Conservation (phyloP, 306 rosid genomes). For the Mucuna pruriens region DNA sequence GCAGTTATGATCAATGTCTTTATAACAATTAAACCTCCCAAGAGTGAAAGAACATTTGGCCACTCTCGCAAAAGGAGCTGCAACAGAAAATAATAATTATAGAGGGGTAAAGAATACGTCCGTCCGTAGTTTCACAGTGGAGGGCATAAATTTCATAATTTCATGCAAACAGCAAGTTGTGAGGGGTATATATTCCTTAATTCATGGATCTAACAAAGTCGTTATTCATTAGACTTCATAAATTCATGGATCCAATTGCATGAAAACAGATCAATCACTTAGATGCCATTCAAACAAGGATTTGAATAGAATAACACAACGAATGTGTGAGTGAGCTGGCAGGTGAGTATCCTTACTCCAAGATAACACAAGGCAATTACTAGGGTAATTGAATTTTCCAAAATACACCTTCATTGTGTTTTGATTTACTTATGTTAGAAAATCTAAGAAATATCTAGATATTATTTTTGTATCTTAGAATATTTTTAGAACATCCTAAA, state of each 20-base stretch:
- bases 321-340: neutral
- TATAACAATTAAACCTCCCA: slow-evolving; percentile 88
- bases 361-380: neutral
- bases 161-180: slow-evolving; percentile 4
- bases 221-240: neutral
- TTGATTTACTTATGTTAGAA: too few species aligned
- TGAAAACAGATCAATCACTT: slow-evolving; percentile 15
- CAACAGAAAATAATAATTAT: slow-evolving; percentile 38
- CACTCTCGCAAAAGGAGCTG: slow-evolving; percentile 96
- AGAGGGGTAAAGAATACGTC: slow-evolving; percentile 3
- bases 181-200: slow-evolving; percentile 5
- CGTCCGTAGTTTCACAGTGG: slow-evolving; percentile 12
- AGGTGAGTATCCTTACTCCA: neutral
- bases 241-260: slow-evolving; percentile 18
- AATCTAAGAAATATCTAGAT: too few species aligned
- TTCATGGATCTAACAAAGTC: neutral
- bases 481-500: too few species aligned
- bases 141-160: slow-evolving; percentile 7
- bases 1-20: slow-evolving; percentile 96
- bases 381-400: slow-evolving; percentile 18
- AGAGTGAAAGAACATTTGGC: slow-evolving; percentile 96
- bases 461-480: too few species aligned
- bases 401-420: slow-evolving; percentile 9
- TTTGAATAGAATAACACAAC: neutral
- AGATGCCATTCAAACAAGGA: neutral